Conservation (phyloP, 306 rosid genomes). For the Carpinus fangiana region DNA sequence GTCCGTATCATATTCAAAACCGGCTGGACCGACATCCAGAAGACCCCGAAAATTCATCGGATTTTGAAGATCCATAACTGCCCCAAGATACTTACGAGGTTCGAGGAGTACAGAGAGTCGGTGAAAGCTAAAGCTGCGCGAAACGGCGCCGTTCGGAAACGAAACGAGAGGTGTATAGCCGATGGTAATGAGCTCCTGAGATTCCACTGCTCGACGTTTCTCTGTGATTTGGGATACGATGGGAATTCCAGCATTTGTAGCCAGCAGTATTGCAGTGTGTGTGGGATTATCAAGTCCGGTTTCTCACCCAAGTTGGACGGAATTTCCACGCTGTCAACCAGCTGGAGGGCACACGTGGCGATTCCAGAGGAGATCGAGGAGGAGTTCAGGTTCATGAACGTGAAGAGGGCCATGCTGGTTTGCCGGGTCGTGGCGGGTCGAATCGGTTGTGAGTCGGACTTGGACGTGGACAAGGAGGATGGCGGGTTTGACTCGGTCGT, state of each 20-base stretch:
- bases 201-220: slow-evolving; percentile 84
- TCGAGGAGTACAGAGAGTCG: slow-evolving; percentile 78
- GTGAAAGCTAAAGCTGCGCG: slow-evolving; percentile 65
- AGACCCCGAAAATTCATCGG: slow-evolving; percentile 46
- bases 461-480: slow-evolving; percentile 54
- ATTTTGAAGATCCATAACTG: slow-evolving; percentile 89
- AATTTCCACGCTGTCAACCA: slow-evolving; percentile 78
- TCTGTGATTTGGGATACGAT: slow-evolving; percentile 70
- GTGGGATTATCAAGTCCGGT: slow-evolving; percentile 83
- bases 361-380: slow-evolving; percentile 79
- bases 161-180: slow-evolving; percentile 85
- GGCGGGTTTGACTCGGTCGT: slow-evolving; percentile 80
- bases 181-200: slow-evolving; percentile 95
- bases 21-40: slow-evolving; percentile 62
- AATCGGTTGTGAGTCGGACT: slow-evolving; percentile 62
- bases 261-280: slow-evolving; percentile 76
- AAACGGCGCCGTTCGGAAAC: slow-evolving; percentile 36
- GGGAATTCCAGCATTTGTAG: slow-evolving; percentile 72
- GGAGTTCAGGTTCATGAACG: slow-evolving; percentile 82
- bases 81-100: slow-evolving; percentile 71
- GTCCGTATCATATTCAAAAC: slow-evolving; percentile 85
- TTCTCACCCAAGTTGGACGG: slow-evolving; percentile 90
- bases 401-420: slow-evolving; percentile 85
- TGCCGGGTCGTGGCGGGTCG: slow-evolving; percentile 95
- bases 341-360: slow-evolving; percentile 87